Evolutionary conservation across 2,329 filamentous ascomycete species (phyloP), one percentile per base, ranked within the genome.

Genomic region (Pseudogymnoascus sp.): DNA sequence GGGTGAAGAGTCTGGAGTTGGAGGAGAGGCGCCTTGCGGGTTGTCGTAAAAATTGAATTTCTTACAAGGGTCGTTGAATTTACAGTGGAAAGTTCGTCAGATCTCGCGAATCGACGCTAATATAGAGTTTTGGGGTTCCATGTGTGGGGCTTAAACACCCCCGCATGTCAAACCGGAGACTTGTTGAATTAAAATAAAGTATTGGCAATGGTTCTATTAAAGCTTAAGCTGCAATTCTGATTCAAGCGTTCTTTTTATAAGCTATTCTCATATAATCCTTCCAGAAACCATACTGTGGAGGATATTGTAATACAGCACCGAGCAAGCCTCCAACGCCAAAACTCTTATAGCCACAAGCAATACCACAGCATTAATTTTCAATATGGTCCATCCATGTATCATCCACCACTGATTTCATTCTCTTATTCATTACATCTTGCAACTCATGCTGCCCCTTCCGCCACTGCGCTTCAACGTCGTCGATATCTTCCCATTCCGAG

Each of bases 391-490:
- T 53, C 47, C 47, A 53, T 5, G 28, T 53, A 2, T 28, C 47
- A 35, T 53, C 47, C 6, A 1, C 4, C 28, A 53, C 47, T 12
- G n/a, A 20, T 35, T 53, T 53, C 8, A 50, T 30, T 3, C 6
- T 53, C 11, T 53, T 28, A 1, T 53, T 35, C 47, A 53, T 33
- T 3, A 53, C 14, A 12, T 64, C 62, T 11, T 63, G 62, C 25
- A 70, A 65, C 2, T 14, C 37, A 14, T 66, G 65, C 57, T 71
- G 69, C 35, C 61, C 61, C 50, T 61, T 65, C 11, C 65, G 59
- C 69, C 70, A 71, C 20, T 66, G 62, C 41, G 64, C 64, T 36
- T 69, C 65, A 36, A 67, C 63, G 0, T 58, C 38, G 35, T 8
- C 39, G 2, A 66, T 33, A 2, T 65, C 20, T 18, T 64, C 63